phyloP scores from a whole-genome alignment of 176 grass and related monocot genomes.

The Oryza brachyantha region DNA sequence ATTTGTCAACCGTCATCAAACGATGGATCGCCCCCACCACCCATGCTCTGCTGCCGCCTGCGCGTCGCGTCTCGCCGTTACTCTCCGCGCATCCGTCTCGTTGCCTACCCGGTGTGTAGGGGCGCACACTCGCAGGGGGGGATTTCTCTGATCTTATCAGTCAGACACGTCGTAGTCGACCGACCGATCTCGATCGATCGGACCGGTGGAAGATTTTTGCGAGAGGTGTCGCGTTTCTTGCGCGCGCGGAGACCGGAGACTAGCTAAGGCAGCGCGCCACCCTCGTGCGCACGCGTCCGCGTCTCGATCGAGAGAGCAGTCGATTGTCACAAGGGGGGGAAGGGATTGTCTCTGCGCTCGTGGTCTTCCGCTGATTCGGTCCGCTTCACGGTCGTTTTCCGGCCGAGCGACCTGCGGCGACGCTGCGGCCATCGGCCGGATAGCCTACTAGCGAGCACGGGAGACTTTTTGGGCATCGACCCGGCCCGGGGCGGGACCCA shows the following conservation, averaged over 20 bases:
- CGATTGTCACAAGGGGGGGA: neutral
- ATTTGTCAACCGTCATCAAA: no score
- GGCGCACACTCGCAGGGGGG: no score
- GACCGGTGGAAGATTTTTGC: neutral
- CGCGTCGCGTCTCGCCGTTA: neutral
- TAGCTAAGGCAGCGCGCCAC: no score
- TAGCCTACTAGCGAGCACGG: neutral
- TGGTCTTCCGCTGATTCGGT: neutral
- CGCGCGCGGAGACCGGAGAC: neutral
- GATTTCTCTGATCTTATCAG: neutral
- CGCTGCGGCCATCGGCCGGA: neutral
- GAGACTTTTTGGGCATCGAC: neutral
- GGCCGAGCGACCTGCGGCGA: neutral
- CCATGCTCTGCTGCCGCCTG: no score
- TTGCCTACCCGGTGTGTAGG: neutral
- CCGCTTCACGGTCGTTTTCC: neutral
- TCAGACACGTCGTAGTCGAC: neutral
- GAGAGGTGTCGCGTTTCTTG: neutral
- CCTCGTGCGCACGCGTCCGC: neutral
- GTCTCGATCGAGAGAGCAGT: neutral
- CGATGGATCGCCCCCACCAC: no score
- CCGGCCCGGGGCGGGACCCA: no score
- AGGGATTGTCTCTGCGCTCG: neutral
- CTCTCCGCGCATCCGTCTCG: neutral
- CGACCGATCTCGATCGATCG: neutral